Evolutionary conservation across 1,284 basidiomycete species (phyloP), one percentile per base, ranked within the genome.

Genomic region (Ustilago vetiveriae): DNA sequence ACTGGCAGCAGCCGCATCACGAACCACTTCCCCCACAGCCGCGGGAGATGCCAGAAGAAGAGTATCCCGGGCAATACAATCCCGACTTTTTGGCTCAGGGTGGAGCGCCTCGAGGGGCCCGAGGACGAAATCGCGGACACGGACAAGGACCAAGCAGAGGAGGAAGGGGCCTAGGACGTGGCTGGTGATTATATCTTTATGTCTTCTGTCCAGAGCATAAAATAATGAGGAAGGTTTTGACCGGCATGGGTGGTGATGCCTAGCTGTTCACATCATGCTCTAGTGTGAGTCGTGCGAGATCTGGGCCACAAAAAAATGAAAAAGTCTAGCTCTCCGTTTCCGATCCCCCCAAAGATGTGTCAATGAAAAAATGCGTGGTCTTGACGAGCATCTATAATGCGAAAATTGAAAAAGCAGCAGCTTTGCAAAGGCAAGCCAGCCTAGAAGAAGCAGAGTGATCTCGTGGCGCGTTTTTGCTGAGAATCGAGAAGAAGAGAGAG

Each of bases 21-120:
- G 23, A 39, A 21, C 29, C 39, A 19, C 24, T 53, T 4, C 46
- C 56, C 32, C 38, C 52, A 26, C 49, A 21, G 40, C 50, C 42
- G 13, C 50, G 40, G 16, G 42, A 69, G 32, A 14, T 69, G 55
- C 66, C 66, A 16, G 66, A 69, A 29, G 66, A 69, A 52, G 66
- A 69, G 17, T 69, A 64, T 49, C 66, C 66, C 1, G 66, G 59
- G 10, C 66, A 69, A 29, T 69, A 69, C 48, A 69, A 69, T 36
- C 66, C 66, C 6, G 66, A 63, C 13, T 64, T 54, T 21, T 17
- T 69, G 46, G 54, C 58, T n/a, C 52, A 58, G 29, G 42, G 58
- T 4, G 49, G 47, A 30, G 27, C 51, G 14, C 50, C 45, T 16
- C n/a, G n/a, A n/a, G n/a, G n/a, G n/a, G n/a, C n/a, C n/a, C 44